These are phyloP conservation scores for Ambrosiella xylebori DNA, from an alignment of 2,329 filamentous ascomycete genomes.

Conservation along the genomic window DNA sequence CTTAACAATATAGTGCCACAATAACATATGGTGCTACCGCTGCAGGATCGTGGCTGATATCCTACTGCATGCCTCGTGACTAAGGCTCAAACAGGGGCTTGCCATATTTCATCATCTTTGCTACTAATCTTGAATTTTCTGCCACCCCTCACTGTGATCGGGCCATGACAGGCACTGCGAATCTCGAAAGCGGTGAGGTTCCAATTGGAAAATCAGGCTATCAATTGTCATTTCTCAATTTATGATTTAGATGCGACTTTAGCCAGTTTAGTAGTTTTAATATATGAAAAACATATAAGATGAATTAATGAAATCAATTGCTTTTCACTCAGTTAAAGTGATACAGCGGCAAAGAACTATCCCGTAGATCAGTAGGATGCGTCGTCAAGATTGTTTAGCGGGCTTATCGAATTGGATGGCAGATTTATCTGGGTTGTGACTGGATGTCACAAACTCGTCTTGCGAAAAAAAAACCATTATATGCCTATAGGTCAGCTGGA, in stretches of 20 bases:
- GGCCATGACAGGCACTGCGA: not conserved
- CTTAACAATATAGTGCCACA: not conserved
- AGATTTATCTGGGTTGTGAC: not conserved
- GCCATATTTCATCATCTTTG: not conserved
- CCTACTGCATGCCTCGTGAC: conserved; percentile 1
- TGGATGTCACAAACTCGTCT: not conserved
- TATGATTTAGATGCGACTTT: not conserved
- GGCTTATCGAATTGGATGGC: not conserved
- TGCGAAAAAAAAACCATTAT: not conserved
- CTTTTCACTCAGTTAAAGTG: too few relatives aligned
- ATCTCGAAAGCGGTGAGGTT: not conserved
- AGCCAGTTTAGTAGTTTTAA: too few relatives aligned
- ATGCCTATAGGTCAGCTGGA: not conserved
- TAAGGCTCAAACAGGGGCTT: conserved; percentile 2
- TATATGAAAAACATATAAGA: not conserved
- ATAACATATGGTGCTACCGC: not conserved
- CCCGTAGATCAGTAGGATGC: too few relatives aligned
- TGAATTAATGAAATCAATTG: too few relatives aligned
- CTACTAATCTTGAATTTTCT: not conserved
- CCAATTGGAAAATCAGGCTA: not conserved
- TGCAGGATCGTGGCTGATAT: not conserved
- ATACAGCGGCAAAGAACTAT: too few relatives aligned
- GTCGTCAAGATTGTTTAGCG: not conserved
- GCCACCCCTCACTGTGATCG: not conserved
- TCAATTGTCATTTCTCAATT: not conserved